These are phyloP conservation scores for Tothia fuscella DNA, from an alignment of 2,329 filamentous ascomycete genomes.

Conservation along the genomic window DNA sequence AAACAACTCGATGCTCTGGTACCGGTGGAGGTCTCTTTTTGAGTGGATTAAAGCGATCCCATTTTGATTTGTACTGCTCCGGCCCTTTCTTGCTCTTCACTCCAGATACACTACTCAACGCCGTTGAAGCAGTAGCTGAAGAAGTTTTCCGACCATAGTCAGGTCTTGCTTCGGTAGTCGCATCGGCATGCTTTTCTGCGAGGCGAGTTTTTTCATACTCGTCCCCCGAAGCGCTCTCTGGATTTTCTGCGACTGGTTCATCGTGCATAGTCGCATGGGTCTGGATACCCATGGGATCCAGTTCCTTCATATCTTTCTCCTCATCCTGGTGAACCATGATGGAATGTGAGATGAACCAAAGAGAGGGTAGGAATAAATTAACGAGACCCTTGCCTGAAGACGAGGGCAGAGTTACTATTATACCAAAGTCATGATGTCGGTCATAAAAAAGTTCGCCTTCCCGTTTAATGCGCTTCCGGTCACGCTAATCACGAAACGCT, in stretches of 20 bases:
- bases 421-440: conserved; percentile 5
- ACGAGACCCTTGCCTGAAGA: background rate
- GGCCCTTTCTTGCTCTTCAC: too few relatives aligned
- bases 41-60: conserved; percentile 28
- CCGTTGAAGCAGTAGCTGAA: background rate
- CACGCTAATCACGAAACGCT: conserved; percentile 5
- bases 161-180: background rate
- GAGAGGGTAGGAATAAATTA: background rate
- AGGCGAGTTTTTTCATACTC: background rate
- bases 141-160: background rate
- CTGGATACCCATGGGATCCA: conserved; percentile 5
- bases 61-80: background rate
- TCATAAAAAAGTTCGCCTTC: background rate
- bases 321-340: conserved; percentile 5
- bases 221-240: background rate
- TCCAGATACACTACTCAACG: background rate
- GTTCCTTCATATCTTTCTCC: conserved; percentile 7
- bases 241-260: background rate
- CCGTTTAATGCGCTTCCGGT: background rate
- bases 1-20: conserved; percentile 41
- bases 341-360: background rate
- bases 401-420: background rate
- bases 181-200: background rate
- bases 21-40: conserved; percentile 43
- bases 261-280: background rate